These are phyloP conservation scores for Withania somnifera DNA, from an alignment of 305 asterid species.

Conservation along the genomic window DNA sequence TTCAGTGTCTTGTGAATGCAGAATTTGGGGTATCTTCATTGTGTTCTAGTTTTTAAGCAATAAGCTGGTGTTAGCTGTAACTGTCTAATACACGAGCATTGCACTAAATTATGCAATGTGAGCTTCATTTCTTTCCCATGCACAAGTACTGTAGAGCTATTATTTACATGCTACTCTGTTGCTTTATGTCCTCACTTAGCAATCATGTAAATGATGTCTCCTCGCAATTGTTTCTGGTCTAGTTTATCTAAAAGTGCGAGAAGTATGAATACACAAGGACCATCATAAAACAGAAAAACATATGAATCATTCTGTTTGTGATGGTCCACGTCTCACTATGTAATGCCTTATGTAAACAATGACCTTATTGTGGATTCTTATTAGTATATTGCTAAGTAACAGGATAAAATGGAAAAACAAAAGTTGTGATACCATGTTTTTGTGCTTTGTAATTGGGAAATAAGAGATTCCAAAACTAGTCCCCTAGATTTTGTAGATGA, in stretches of 20 bases:
- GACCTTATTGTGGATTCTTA: background rate
- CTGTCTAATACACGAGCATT: background rate
- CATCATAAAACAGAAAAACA: background rate
- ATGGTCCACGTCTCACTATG: background rate
- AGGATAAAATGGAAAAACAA: background rate
- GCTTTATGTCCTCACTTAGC: background rate
- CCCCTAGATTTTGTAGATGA: background rate
- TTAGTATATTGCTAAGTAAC: background rate
- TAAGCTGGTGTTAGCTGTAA: constrained; percentile 4
- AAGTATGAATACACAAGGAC: background rate
- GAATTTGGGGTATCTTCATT: constrained; percentile 63
- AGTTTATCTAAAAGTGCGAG: background rate
- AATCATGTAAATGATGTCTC: background rate
- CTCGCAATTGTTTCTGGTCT: background rate
- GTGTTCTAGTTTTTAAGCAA: background rate
- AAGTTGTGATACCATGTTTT: background rate
- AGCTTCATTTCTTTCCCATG: background rate
- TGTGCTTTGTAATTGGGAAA: background rate
- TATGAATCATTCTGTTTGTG: background rate
- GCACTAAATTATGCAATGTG: background rate
- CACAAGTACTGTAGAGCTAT: background rate
- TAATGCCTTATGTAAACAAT: background rate
- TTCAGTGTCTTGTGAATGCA: constrained; percentile 66
- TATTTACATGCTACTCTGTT: background rate
- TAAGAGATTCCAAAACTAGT: background rate